Conservation (phyloP, 345 rosid genomes). For the Litchi chinensis region DNA sequence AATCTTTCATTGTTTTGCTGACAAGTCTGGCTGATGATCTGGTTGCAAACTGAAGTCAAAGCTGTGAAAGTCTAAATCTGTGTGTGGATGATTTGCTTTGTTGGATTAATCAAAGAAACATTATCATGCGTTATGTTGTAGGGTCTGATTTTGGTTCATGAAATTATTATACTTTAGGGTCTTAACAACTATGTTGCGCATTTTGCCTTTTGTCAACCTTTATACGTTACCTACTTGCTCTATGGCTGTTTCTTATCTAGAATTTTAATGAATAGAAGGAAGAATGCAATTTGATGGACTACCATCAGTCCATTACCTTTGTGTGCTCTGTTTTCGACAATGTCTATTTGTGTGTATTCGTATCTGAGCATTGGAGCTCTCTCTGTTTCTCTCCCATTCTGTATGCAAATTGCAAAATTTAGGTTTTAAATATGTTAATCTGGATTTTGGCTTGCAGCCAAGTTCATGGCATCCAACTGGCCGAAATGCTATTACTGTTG, state of each 20-base stretch:
- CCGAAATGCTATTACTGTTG: background rate
- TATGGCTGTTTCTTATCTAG: background rate
- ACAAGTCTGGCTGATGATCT: background rate
- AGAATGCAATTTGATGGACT: constrained; percentile 4
- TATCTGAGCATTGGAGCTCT: constrained; percentile 2
- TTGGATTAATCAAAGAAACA: background rate
- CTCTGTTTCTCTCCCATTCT: background rate
- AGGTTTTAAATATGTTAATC: background rate
- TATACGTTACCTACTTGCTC: background rate
- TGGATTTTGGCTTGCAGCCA: background rate
- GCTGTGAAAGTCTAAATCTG: background rate
- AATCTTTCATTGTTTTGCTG: background rate
- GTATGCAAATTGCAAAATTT: background rate
- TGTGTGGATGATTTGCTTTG: background rate
- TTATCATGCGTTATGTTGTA: background rate
- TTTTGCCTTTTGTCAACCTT: background rate
- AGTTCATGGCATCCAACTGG: background rate
- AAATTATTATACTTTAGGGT: background rate
- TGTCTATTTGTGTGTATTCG: background rate
- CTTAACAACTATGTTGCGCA: background rate
- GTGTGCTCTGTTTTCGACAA: background rate
- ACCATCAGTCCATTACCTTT: background rate
- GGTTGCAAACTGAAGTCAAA: background rate
- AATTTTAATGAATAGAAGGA: background rate
- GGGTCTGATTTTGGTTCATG: constrained; percentile 2